phyloP scores from a whole-genome alignment of 139 green algal genomes.

The Zygnema cylindricum region DNA sequence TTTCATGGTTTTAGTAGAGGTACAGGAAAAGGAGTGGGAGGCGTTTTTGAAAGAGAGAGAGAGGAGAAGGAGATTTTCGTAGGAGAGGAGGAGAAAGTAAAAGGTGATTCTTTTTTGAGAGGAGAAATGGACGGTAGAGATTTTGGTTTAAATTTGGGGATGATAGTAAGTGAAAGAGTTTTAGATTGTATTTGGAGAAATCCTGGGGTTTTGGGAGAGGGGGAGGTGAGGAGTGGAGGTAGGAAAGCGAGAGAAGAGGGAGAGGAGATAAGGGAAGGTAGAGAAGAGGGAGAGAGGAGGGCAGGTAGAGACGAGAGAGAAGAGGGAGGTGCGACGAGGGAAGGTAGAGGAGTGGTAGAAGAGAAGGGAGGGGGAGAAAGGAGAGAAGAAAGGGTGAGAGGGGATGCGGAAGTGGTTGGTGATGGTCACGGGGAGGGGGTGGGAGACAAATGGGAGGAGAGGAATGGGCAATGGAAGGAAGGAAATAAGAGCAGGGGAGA shows the following conservation, averaged over 20 bases:
- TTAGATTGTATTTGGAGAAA: too few species aligned
- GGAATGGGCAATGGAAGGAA: not conserved
- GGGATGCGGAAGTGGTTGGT: too few species aligned
- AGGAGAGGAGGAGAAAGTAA: too few species aligned
- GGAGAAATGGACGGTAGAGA: too few species aligned
- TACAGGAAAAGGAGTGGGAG: not conserved
- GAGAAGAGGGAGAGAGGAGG: not conserved
- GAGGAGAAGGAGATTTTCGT: not conserved
- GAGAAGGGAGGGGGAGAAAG: not conserved
- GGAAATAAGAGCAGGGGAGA: not conserved
- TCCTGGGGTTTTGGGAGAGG: too few species aligned
- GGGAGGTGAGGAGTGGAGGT: not conserved
- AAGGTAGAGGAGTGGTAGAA: not conserved
- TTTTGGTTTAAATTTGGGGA: too few species aligned
- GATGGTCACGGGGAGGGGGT: not conserved
- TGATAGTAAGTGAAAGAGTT: too few species aligned
- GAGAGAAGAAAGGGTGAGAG: not conserved
- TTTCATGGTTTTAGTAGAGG: not conserved
- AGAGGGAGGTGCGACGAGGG: too few species aligned
- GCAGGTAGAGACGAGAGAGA: not conserved
- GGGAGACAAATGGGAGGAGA: not conserved
- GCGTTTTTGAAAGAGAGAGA: not conserved
- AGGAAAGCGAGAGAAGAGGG: not conserved
- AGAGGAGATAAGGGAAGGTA: not conserved
- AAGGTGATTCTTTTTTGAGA: too few species aligned